A percentile compares a stretch with the other conserved stretches of the same genome.
These are phyloP conservation scores for Sporisorium sorghi DNA, from an alignment of 1,284 basidiomycete genomes.

Conservation along the genomic window DNA sequence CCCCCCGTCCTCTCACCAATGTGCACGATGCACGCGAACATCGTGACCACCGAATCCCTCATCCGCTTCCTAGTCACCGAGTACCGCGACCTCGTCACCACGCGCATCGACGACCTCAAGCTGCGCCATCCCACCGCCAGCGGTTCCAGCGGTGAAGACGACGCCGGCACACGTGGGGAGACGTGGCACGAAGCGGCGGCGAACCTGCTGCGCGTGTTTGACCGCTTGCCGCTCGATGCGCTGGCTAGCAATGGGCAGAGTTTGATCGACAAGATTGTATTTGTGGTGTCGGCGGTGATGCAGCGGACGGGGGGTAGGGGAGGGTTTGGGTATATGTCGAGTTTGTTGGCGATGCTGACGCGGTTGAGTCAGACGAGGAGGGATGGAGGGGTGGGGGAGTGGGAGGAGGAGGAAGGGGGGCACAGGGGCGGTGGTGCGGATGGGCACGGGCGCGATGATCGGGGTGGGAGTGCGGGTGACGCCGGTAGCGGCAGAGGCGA, in stretches of 20 bases:
- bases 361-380: conserved; percentile 32
- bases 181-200: conserved; percentile 47
- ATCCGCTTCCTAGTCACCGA: conserved; percentile 54
- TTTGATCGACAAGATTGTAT: conserved; percentile 51
- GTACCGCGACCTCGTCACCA: conserved; percentile 40
- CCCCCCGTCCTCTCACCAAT: conserved; percentile 49
- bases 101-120: conserved; percentile 30
- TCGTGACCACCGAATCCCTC: conserved; percentile 53
- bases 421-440: conserved; percentile 4
- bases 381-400: conserved; percentile 20
- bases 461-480: background rate
- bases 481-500: background rate
- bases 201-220: conserved; percentile 43
- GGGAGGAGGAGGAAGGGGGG: conserved; percentile 11
- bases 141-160: background rate
- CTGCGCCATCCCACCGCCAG: conserved; percentile 7
- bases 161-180: conserved; percentile 6
- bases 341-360: conserved; percentile 37
- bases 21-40: conserved; percentile 60
- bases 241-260: conserved; percentile 54
- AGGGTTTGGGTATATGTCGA: conserved; percentile 43
- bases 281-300: conserved; percentile 43
- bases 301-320: conserved; percentile 12
- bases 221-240: conserved; percentile 48
- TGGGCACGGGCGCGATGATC: background rate